phyloP scores from a whole-genome alignment of 176 grass and related monocot genomes.

The Ensete glaucum region DNA sequence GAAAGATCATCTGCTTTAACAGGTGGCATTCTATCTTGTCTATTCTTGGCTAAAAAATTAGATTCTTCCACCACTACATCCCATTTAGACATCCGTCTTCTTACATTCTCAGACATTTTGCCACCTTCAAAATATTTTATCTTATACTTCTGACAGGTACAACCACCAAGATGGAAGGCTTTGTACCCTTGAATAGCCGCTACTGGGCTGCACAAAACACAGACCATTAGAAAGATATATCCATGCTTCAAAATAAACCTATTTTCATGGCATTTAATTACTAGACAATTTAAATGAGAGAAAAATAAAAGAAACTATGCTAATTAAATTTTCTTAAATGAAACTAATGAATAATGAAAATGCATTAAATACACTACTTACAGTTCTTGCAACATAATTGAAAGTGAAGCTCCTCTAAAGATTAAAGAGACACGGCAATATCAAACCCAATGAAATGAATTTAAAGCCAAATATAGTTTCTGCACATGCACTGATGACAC shows the following conservation, averaged over 20 bases:
- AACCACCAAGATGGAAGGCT: background rate
- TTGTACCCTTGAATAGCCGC: background rate
- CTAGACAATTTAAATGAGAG: background rate
- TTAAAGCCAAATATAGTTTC: background rate
- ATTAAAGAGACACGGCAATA: background rate
- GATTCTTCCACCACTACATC: constrained; percentile 29
- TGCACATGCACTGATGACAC: background rate
- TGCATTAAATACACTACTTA: background rate
- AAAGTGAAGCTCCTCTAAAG: background rate
- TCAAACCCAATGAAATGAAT: background rate
- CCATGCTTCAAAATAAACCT: background rate
- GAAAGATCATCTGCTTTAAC: constrained; percentile 16
- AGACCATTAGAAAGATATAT: background rate
- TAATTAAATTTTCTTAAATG: background rate
- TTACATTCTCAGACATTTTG: constrained; percentile 44
- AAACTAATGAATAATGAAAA: background rate
- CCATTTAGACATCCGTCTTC: constrained; percentile 57
- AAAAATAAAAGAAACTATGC: background rate
- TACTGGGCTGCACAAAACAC: background rate
- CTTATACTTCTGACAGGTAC: background rate
- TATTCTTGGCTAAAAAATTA: constrained; percentile 35
- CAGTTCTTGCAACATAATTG: background rate
- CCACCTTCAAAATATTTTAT: background rate
- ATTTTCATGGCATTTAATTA: background rate
- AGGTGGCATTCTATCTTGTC: constrained; percentile 37